Evolutionary conservation across 257 asterid species (phyloP).

Genomic region (Solanum tarijense): DNA sequence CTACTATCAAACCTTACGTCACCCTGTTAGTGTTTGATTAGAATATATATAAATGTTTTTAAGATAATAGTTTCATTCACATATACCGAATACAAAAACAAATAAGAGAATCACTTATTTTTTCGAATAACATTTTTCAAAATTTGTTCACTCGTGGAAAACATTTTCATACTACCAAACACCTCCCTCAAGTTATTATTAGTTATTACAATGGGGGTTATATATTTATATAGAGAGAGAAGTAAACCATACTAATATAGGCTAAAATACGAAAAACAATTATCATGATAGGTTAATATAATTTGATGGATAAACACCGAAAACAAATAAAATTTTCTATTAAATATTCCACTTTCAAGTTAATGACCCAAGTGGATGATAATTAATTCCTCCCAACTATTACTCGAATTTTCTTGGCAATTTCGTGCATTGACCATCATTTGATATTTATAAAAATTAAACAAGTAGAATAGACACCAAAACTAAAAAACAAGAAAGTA

Average conservation of each 20-base stretch:
- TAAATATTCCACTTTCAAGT: not conserved
- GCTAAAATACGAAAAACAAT: not conserved
- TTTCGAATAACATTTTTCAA: not conserved
- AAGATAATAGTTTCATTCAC: too few relatives aligned
- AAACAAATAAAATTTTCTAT: not conserved
- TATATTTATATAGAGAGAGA: not conserved
- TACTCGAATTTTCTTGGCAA: not conserved
- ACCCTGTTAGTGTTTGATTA: not conserved
- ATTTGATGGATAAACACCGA: not conserved
- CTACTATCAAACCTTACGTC: not conserved
- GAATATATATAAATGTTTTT: too few relatives aligned
- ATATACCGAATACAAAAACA: too few relatives aligned
- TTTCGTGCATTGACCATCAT: not conserved
- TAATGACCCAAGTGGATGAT: not conserved
- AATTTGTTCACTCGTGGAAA: too few relatives aligned
- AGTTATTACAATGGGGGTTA: not conserved
- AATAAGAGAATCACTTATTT: not conserved
- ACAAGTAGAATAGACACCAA: not conserved
- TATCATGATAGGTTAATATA: not conserved
- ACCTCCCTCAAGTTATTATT: not conserved
- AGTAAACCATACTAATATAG: not conserved
- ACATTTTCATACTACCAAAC: not conserved
- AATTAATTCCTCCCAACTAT: not conserved
- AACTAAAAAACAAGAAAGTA: not conserved
- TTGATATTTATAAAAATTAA: not conserved